Evolutionary conservation across 2,329 filamentous ascomycete species (phyloP).

Genomic region (Clarireedia paspali): DNA sequence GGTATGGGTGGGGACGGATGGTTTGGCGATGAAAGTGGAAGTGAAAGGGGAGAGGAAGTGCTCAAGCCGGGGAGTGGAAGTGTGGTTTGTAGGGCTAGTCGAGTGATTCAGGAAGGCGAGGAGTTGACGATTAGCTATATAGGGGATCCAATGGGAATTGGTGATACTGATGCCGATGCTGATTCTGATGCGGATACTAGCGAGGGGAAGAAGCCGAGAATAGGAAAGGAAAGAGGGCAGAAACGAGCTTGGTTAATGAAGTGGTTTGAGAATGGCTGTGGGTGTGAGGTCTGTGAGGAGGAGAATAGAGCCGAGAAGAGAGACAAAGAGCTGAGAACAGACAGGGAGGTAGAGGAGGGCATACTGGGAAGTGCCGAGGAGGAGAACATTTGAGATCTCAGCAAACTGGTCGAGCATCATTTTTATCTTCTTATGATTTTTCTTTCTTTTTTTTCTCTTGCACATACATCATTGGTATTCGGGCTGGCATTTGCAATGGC

Average conservation of each 20-base stretch:
- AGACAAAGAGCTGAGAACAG: not conserved
- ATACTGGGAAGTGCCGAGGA: no score
- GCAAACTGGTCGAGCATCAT: no score
- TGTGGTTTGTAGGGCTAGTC: constrained; percentile 16
- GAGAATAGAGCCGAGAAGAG: not conserved
- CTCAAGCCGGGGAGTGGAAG: constrained; percentile 16
- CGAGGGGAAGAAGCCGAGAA: not conserved
- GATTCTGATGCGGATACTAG: not conserved
- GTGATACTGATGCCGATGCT: not conserved
- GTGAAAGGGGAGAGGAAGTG: not conserved
- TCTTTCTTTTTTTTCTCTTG: no score
- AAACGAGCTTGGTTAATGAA: not conserved
- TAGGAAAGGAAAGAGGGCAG: not conserved
- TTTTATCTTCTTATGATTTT: no score
- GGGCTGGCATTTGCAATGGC: no score
- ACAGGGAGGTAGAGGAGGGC: not conserved
- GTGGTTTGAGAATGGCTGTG: not conserved
- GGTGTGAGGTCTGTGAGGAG: not conserved
- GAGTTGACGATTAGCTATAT: constrained; percentile 26
- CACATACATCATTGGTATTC: no score
- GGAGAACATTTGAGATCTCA: no score
- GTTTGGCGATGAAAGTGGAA: no score
- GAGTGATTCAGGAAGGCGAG: constrained; percentile 22
- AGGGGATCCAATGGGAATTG: constrained; percentile 15
- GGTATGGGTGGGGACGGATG: constrained; percentile 1